Conservation (phyloP, 73 alveolate genomes). For the Breviolum minutum region DNA sequence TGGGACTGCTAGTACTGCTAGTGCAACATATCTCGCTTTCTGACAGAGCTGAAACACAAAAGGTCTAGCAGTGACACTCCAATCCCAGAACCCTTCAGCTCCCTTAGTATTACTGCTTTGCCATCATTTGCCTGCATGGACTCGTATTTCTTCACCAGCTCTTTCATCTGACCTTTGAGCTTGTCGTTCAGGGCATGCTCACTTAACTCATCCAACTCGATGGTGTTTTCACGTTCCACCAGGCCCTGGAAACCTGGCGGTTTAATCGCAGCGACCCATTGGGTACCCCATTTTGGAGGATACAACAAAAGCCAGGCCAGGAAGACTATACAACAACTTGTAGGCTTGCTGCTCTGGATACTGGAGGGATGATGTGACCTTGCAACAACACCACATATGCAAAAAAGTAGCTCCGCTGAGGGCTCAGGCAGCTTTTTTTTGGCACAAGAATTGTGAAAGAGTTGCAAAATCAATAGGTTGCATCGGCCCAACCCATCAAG, state of each 20-base stretch:
- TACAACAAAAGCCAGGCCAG: not conserved
- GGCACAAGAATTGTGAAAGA: too few relatives aligned
- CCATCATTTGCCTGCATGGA: slow-evolving; percentile 17
- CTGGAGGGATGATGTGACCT: slow-evolving; percentile 75
- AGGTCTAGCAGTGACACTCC: not conserved
- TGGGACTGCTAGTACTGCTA: too few relatives aligned
- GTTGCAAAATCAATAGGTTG: not conserved
- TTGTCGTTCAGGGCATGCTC: slow-evolving; percentile 72
- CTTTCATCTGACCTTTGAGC: slow-evolving; percentile 65
- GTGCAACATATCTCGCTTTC: too few relatives aligned
- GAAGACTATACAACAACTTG: slow-evolving; percentile 63
- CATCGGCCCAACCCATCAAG: not conserved
- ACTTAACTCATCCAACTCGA: slow-evolving; percentile 30
- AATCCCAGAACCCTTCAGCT: not conserved
- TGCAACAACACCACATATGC: not conserved
- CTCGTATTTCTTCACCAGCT: slow-evolving; percentile 72
- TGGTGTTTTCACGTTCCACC: slow-evolving; percentile 71
- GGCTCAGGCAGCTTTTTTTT: not conserved
- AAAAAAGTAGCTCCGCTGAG: not conserved
- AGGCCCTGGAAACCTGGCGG: slow-evolving; percentile 68
- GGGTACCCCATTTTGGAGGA: too few relatives aligned
- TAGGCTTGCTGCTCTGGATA: slow-evolving; percentile 89
- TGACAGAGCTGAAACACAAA: not conserved
- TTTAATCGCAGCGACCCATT: not conserved
- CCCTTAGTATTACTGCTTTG: not conserved